Percentiles rank a stretch among this genome's conserved stretches.
phyloP scores from a whole-genome alignment of 495 filamentous ascomycete species.

The Neurospora pannonica region DNA sequence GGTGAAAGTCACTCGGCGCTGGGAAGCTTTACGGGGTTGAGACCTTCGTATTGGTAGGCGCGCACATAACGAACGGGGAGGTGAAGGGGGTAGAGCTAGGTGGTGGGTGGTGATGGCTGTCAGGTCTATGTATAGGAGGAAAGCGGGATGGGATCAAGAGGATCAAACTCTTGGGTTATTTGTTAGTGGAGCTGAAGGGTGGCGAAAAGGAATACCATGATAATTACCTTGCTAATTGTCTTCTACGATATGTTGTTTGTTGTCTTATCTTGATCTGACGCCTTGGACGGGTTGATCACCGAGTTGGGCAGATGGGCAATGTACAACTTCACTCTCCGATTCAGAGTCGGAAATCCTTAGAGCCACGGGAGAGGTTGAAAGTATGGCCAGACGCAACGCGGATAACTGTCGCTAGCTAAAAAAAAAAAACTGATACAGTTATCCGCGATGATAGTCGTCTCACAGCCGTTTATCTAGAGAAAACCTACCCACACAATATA shows the following conservation, averaged over 20 bases:
- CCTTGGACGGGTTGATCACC: background rate
- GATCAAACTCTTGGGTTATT: background rate
- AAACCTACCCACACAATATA: too few relatives aligned
- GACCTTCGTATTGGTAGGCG: conserved; percentile 58
- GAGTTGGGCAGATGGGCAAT: background rate
- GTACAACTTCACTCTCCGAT: too few relatives aligned
- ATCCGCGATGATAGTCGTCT: too few relatives aligned
- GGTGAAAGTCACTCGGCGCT: conserved; percentile 45
- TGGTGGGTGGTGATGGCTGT: background rate
- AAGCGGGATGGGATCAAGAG: background rate
- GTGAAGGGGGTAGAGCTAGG: background rate
- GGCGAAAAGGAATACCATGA: background rate
- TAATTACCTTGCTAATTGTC: background rate
- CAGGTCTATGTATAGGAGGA: background rate
- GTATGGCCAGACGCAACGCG: too few relatives aligned
- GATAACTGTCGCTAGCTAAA: too few relatives aligned
- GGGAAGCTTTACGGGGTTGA: conserved; percentile 57
- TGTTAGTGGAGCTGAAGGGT: conserved; percentile 2
- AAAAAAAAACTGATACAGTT: too few relatives aligned
- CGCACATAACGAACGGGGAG: background rate
- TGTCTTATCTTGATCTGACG: background rate
- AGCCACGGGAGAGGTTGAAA: too few relatives aligned
- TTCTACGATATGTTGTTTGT: background rate
- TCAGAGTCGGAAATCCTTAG: too few relatives aligned
- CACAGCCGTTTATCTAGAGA: too few relatives aligned